Evolutionary conservation across 2,329 filamentous ascomycete species (phyloP).

Genomic region (Zasmidium cellare): DNA sequence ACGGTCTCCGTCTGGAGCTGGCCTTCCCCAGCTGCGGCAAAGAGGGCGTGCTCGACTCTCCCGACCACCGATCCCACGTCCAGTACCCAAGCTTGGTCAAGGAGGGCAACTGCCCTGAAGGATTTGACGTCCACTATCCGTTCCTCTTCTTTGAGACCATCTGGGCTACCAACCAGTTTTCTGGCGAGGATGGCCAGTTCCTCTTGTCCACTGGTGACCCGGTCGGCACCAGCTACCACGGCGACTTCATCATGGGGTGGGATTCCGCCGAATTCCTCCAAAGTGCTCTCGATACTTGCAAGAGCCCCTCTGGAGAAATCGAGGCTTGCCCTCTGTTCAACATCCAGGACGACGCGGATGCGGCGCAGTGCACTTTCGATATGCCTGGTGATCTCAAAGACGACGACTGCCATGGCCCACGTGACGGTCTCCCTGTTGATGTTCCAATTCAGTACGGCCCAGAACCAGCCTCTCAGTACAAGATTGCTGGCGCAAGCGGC

Average conservation of each 20-base stretch:
- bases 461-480: slow-evolving; percentile 39
- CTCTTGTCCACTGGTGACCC: slow-evolving; percentile 76
- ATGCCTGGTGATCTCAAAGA: slow-evolving; percentile 55
- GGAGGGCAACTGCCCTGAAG: slow-evolving; percentile 71
- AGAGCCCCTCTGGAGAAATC: slow-evolving; percentile 66
- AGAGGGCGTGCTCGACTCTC: slow-evolving; percentile 60
- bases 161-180: slow-evolving; percentile 70
- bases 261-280: slow-evolving; percentile 64
- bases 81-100: slow-evolving; percentile 77
- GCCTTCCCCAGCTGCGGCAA: slow-evolving; percentile 90
- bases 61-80: slow-evolving; percentile 64
- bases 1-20: slow-evolving; percentile 79
- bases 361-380: slow-evolving; percentile 62
- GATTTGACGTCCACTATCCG: slow-evolving; percentile 66
- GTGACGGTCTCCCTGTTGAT: slow-evolving; percentile 66
- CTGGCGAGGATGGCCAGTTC: slow-evolving; percentile 65
- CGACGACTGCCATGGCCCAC: slow-evolving; percentile 62
- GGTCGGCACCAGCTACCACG: slow-evolving; percentile 72
- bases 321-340: slow-evolving; percentile 74
- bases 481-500: slow-evolving; percentile 26
- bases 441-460: slow-evolving; percentile 51
- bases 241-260: slow-evolving; percentile 81
- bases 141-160: slow-evolving; percentile 85
- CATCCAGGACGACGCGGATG: slow-evolving; percentile 60
- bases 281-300: slow-evolving; percentile 73